Evolutionary conservation across 2,329 filamentous ascomycete species (phyloP), one percentile per base, ranked within the genome.

Genomic region (Chrysoporthe cubensis): DNA sequence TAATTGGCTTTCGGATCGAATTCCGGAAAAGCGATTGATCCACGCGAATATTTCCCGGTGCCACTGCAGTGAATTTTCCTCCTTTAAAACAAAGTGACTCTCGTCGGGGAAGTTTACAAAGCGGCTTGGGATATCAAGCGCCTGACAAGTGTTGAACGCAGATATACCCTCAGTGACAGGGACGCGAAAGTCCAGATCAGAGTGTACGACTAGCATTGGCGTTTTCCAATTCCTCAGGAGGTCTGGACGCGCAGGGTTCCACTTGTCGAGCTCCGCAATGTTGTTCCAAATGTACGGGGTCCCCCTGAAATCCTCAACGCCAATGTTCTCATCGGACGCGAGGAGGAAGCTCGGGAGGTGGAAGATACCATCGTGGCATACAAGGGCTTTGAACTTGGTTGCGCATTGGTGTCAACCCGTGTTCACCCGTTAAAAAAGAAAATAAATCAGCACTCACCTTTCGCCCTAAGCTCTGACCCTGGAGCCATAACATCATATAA

Each of bases 51-150:
- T 88, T 1, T 85, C 85, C 63, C 83, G 82, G 75, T 92, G 87
- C 90, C 90, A 93, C 56, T 90, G 78, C 58, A 91, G 77, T 34
- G 83, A 82, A 73, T 92, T 93, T 78, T 92, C 90, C 1, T 85
- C 85, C 71, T 90, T 89, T 56, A 89, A 74, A 3, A 92, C 88
- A 84, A 85, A 91, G 74, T 91, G 90, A 61, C 89, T 88, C 78
- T 93, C 91, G 75, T 92, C 90, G 0, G 90, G 87, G 74, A 94
- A 94, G 0, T 85, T 89, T 74, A 94, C 73, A 69, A 93, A 89
- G 68, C 88, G 85, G 71, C 88, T 91, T 44, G 89, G 86, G 3
- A 93, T 84, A 0, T 89, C 88, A 65, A 85, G 82, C n/a, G 85
- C 84, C 78, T 93, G 90, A 42, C 94, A 80, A 0, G 89, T 86